These are phyloP conservation scores for Solanum chmielewskii DNA, from an alignment of 257 asterid genomes.

Conservation along the genomic window DNA sequence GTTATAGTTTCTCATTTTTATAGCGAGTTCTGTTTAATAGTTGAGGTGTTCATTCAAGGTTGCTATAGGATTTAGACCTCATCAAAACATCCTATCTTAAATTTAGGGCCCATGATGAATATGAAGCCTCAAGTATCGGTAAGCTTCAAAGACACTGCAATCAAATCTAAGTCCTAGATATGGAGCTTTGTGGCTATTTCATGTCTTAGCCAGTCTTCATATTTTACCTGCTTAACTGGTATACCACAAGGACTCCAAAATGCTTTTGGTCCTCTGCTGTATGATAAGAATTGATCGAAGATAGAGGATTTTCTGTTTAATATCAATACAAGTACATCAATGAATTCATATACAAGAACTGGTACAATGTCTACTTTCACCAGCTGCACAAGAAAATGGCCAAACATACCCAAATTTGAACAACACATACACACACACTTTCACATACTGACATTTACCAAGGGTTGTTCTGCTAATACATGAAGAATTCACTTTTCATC, in stretches of 20 bases:
- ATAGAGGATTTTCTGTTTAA: background rate
- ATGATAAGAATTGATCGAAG: background rate
- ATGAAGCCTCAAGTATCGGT: background rate
- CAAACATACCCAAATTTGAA: constrained; percentile 1
- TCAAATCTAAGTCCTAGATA: background rate
- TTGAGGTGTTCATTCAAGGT: background rate
- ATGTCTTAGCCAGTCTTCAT: background rate
- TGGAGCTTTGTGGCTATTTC: background rate
- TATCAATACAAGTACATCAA: background rate
- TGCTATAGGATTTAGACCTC: background rate
- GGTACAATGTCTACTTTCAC: background rate
- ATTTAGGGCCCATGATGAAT: background rate
- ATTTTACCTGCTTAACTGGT: background rate
- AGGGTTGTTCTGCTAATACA: background rate
- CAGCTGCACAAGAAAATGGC: constrained; percentile 6
- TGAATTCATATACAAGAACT: background rate
- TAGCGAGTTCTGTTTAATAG: background rate
- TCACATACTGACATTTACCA: background rate
- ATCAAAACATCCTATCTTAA: background rate
- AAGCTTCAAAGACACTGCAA: background rate
- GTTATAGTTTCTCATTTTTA: background rate
- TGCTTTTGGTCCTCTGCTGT: background rate
- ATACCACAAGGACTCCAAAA: background rate
- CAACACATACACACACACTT: background rate
- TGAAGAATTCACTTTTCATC: background rate